Evolutionary conservation across 1,139 yeast species (phyloP), one percentile per base, ranked within the genome.

Genomic region (Taphrina deformans): DNA sequence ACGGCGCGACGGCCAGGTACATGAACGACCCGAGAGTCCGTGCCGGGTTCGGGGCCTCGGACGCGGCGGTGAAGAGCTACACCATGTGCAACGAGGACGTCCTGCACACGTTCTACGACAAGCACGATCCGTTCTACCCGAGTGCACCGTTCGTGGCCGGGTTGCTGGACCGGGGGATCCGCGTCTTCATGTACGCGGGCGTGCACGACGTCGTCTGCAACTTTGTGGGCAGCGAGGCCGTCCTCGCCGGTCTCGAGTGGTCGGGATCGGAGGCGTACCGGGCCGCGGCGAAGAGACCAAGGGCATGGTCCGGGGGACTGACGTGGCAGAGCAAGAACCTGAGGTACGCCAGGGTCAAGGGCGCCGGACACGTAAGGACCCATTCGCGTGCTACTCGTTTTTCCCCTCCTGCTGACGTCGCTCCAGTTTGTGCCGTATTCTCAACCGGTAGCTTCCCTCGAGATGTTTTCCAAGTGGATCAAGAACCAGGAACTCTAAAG

Each of bases 151-250:
- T 67, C 21, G 69, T 71, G n/a, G 66, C 72, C 2, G 66, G 63
- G 76, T 45, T 71, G n/a, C 67, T 71, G 51, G 69, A 86, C 60
- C 73, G 79, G 63, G 84, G 82, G 4, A 73, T 88, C 52, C 96
- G 96, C 4, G 90, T 88, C 12, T 80, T 89, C 74, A 80, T 89
- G 67, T 89, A 89, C 73, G 95, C 95, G 9, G 96, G 96, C 72
- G 96, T 89, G 77, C 88, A 88, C 77, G 96, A 89, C 75, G 88
- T 83, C 75, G 89, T 89, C 70, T 89, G 96, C 78, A 89, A 89
- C 79, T 89, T 96, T 96, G 81, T 89, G 71, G 96, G 96, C 67
- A 87, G 87, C 77, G 82, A 82, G 72, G 93, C 87, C 2, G 89
- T 96, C 96, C 79, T 89, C 55, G 80, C 86, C 71, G 79, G 76